Percentiles rank a stretch among this genome's conserved stretches.
Conservation (phyloP, 441 rosid species). For the Geranium incanum region DNA sequence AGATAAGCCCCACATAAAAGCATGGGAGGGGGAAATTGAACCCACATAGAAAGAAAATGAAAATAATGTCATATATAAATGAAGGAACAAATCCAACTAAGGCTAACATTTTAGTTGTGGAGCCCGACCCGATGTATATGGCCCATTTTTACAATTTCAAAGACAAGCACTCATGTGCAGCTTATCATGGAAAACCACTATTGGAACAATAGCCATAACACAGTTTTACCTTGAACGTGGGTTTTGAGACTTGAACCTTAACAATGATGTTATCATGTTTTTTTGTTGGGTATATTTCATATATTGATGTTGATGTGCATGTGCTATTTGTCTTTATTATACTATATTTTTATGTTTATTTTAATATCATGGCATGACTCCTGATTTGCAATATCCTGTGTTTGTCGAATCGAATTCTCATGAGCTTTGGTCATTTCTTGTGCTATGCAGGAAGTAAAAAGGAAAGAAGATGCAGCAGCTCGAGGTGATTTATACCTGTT, state of each 20-base stretch:
- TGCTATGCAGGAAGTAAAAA: slow-evolving; percentile 60
- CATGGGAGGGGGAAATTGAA: no score
- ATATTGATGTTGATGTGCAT: not conserved
- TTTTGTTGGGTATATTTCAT: not conserved
- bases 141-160: no score
- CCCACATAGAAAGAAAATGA: no score
- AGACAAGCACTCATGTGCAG: not conserved
- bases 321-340: not conserved
- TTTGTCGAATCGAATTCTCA: slow-evolving; percentile 8
- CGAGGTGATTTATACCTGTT: slow-evolving; percentile 31
- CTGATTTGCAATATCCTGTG: slow-evolving; percentile 12
- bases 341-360: not conserved
- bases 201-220: not conserved
- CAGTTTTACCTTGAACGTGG: not conserved
- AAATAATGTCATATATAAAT: no score
- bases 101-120: no score
- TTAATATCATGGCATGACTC: slow-evolving; percentile 8
- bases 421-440: slow-evolving; percentile 17
- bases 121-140: no score
- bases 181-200: not conserved
- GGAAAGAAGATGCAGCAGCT: slow-evolving; percentile 80
- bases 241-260: not conserved
- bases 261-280: not conserved
- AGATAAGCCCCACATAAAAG: no score
- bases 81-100: no score